phyloP scores from a whole-genome alignment of 768 basidiomycete species.

The Boletus rubescentipes region DNA sequence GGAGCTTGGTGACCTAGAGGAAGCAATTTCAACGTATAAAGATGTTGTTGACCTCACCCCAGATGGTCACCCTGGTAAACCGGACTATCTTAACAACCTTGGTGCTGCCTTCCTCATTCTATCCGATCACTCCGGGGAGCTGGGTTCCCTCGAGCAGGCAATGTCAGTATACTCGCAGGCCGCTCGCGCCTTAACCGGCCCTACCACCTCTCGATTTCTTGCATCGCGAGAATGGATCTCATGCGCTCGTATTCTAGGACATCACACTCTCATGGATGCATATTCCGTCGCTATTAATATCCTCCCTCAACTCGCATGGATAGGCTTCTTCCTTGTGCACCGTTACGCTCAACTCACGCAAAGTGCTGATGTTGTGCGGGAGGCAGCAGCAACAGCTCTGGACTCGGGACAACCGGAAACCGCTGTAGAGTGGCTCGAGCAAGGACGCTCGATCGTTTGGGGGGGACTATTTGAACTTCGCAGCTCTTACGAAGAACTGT shows the following conservation, averaged over 20 bases:
- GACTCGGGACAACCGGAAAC: not conserved
- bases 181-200: not conserved
- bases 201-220: not conserved
- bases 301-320: not conserved
- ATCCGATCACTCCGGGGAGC: not conserved
- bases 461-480: not conserved
- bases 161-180: not conserved
- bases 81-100: not conserved
- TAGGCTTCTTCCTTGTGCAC: not conserved
- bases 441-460: constrained; percentile 11
- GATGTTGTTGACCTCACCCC: not conserved
- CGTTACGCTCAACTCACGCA: not conserved
- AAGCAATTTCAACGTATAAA: not conserved
- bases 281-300: not conserved
- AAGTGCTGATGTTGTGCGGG: not conserved
- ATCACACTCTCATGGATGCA: not conserved
- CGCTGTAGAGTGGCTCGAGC: constrained; percentile 13
- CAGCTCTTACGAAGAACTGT: constrained; percentile 2
- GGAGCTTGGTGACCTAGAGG: not conserved
- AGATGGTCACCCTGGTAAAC: not conserved
- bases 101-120: not conserved
- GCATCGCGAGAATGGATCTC: not conserved
- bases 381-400: constrained; percentile 1
- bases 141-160: not conserved
- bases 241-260: not conserved